Base-by-base conservation (phyloP, 2,329 filamentous ascomycete genomes). In the Ploettnerulaceae sp. region DNA sequence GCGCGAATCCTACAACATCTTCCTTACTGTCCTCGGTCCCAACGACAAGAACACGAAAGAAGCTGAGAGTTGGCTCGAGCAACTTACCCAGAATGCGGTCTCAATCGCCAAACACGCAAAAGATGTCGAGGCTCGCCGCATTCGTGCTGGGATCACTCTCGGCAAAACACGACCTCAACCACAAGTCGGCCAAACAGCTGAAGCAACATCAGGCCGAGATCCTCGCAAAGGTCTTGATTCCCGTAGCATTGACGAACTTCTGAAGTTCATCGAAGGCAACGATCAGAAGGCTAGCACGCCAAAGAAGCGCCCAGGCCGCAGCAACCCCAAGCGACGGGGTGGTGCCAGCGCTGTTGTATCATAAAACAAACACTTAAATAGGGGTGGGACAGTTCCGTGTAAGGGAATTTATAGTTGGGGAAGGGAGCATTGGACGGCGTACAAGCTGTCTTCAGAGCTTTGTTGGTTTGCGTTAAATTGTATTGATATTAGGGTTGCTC, bases 21-120 rank as follows among this genome's bases (percentile, higher is more conserved):
- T 98, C 82, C 80, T 90, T 54, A 72, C 75, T 48, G 82, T 93
- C 62, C 82, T 98, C 4, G 93, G 93, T 21, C 73, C 89, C 1
- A 83, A 95, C 29, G 90, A 97, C 67, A 89, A 90, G 68, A 97
- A 98, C 73, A 98, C 93, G 53, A 96, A 95, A 73, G 93, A 98
- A 67, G 91, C 93, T 2, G 90, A 95, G 71, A 87, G 80, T 62
- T 98, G 93, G 93, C 79, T 97, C 18, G 89, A 95, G 68, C 90
- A 95, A 68, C 79, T 98, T 49, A 97, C 91, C 0, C 87, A 94
- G 67, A 96, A 94, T 61, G 93, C 93, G 34, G 93, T 98, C 31
- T 86, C 82, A 25, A 89, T 97, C 57, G 91, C 90, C 40, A 96
- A 94, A 72, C 89, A 95, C 62, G 86, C 88, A 50, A 95, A 95